A percentile compares a stretch with the other conserved stretches of the same genome.
phyloP scores from a whole-genome alignment of 441 rosid genomes.

The Monsonia emarginata region DNA sequence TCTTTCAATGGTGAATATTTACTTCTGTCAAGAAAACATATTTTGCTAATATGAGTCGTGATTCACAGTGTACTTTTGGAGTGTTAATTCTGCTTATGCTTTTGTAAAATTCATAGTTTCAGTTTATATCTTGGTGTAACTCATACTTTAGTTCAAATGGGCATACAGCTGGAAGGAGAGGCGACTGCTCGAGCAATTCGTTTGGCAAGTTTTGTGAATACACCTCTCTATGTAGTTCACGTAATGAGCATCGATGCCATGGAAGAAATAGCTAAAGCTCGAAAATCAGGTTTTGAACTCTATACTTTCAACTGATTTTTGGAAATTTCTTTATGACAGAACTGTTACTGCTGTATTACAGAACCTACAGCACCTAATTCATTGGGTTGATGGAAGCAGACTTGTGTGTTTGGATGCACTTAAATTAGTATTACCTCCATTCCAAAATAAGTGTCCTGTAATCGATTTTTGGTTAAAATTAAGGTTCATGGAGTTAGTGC shows the following conservation, averaged over 20 bases:
- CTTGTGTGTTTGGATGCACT: not conserved
- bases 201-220: conserved; percentile 77
- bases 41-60: too few species aligned
- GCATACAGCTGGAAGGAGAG: conserved; percentile 79
- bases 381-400: not conserved
- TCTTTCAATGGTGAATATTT: too few species aligned
- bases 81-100: too few species aligned
- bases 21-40: too few species aligned
- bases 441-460: too few species aligned
- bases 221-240: conserved; percentile 88
- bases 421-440: too few species aligned
- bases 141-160: conserved; percentile 15
- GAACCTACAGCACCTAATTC: not conserved
- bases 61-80: too few species aligned
- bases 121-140: not conserved
- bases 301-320: not conserved
- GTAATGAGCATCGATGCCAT: conserved; percentile 96
- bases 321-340: not conserved
- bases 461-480: too few species aligned
- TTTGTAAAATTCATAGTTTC: too few species aligned
- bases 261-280: conserved; percentile 93
- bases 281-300: conserved; percentile 53
- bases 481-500: too few species aligned
- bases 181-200: conserved; percentile 87
- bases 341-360: not conserved